Conservation (phyloP, 2,329 filamentous ascomycete genomes). For the Zymoseptoria crescenta region DNA sequence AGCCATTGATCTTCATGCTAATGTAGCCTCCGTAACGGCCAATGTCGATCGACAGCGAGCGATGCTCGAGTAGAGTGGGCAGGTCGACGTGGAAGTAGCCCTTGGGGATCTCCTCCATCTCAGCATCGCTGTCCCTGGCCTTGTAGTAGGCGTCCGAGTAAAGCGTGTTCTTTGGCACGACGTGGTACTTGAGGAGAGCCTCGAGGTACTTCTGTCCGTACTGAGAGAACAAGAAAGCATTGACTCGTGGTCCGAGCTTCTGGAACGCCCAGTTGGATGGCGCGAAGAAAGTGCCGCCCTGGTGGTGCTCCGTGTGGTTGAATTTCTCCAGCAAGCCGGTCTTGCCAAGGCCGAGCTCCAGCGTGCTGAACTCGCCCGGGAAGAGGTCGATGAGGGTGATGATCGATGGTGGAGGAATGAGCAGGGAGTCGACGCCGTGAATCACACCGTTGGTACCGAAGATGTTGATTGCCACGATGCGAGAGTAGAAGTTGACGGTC, state of each 20-base stretch:
- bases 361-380: conserved; percentile 68
- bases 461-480: conserved; percentile 62
- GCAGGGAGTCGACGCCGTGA: conserved; percentile 65
- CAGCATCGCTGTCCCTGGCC: conserved; percentile 21
- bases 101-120: conserved; percentile 29
- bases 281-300: conserved; percentile 70
- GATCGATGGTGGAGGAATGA: conserved; percentile 65
- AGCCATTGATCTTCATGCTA: conserved; percentile 68
- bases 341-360: conserved; percentile 65
- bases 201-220: conserved; percentile 67
- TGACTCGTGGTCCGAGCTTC: conserved; percentile 62
- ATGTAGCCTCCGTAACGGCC: conserved; percentile 59
- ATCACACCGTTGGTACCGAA: conserved; percentile 71
- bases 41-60: conserved; percentile 64
- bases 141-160: conserved; percentile 79
- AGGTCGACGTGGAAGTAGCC: conserved; percentile 61
- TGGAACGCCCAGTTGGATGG: conserved; percentile 75
- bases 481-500: conserved; percentile 68
- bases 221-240: conserved; percentile 77
- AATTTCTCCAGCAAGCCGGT: conserved; percentile 61
- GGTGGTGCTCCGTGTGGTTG: conserved; percentile 45
- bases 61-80: conserved; percentile 61
- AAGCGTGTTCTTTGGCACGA: conserved; percentile 64
- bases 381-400: conserved; percentile 57
- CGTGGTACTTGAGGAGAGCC: conserved; percentile 71